Evolutionary conservation across 2,329 filamentous ascomycete species (phyloP).

Genomic region (Calonectria pseudoturangicola): DNA sequence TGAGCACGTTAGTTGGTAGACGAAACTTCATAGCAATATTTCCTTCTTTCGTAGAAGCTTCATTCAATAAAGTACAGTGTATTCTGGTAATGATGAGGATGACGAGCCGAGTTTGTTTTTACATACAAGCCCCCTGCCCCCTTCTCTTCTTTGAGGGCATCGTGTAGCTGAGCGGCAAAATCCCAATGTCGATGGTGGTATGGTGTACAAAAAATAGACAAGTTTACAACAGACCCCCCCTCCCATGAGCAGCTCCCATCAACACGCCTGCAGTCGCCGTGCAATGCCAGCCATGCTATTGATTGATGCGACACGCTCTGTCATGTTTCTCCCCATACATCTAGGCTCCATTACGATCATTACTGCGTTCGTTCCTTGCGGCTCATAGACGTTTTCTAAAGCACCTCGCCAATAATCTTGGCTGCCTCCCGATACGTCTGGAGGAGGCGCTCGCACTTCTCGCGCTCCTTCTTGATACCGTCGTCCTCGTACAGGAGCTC

Average conservation of each 20-base stretch:
- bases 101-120: slow-evolving; percentile 55
- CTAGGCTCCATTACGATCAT: slow-evolving; percentile 41
- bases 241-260: slow-evolving; percentile 37
- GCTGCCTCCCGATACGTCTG: slow-evolving; percentile 97
- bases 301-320: slow-evolving; percentile 30
- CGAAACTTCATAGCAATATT: not conserved
- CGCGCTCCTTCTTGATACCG: slow-evolving; percentile 95
- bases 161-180: slow-evolving; percentile 48
- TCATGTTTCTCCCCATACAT: slow-evolving; percentile 41
- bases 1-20: not conserved
- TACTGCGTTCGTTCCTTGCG: slow-evolving; percentile 33
- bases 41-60: not conserved
- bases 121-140: slow-evolving; percentile 52
- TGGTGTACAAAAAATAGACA: slow-evolving; percentile 55
- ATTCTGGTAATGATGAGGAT: slow-evolving; percentile 51
- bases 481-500: slow-evolving; percentile 98
- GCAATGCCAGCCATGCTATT: slow-evolving; percentile 29
- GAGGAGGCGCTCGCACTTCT: slow-evolving; percentile 98
- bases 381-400: slow-evolving; percentile 69
- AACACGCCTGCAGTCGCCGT: slow-evolving; percentile 35
- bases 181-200: slow-evolving; percentile 51
- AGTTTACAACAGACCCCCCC: slow-evolving; percentile 51
- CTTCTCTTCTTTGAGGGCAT: slow-evolving; percentile 47
- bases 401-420: slow-evolving; percentile 97
- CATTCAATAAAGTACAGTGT: slow-evolving; percentile 48